Conservation (phyloP, 148 eudicot species). For the Cornus suecica region DNA sequence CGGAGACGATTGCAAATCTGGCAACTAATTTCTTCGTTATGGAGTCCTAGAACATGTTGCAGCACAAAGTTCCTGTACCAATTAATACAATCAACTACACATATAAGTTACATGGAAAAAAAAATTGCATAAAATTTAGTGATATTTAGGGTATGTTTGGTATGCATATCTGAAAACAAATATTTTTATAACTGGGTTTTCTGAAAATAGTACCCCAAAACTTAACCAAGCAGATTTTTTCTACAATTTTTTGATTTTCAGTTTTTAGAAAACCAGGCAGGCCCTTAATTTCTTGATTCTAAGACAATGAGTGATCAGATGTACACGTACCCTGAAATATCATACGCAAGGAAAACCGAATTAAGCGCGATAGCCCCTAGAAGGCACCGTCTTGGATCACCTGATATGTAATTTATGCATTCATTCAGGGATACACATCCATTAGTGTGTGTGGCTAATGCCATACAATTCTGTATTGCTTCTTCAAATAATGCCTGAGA, state of each 20-base stretch:
- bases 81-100: no score
- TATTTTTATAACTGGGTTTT: no score
- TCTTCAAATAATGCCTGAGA: slow-evolving; percentile 10
- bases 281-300: neutral
- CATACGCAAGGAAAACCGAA: slow-evolving; percentile 10
- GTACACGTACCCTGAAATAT: slow-evolving; percentile 19
- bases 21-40: neutral
- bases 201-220: no score
- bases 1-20: neutral
- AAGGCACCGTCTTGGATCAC: neutral
- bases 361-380: neutral
- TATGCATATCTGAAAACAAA: no score
- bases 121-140: no score
- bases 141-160: no score
- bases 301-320: neutral
- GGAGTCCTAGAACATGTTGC: slow-evolving; percentile 17
- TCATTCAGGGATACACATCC: slow-evolving; percentile 12
- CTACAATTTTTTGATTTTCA: no score
- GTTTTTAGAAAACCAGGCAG: no score
- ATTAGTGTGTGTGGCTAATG: slow-evolving; percentile 7
- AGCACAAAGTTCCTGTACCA: slow-evolving; percentile 12
- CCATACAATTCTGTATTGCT: neutral
- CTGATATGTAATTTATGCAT: slow-evolving; percentile 9
- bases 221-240: no score
- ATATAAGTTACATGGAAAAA: no score